Base-by-base conservation (phyloP, 148 eudicot species). In the Chenopodium album region DNA sequence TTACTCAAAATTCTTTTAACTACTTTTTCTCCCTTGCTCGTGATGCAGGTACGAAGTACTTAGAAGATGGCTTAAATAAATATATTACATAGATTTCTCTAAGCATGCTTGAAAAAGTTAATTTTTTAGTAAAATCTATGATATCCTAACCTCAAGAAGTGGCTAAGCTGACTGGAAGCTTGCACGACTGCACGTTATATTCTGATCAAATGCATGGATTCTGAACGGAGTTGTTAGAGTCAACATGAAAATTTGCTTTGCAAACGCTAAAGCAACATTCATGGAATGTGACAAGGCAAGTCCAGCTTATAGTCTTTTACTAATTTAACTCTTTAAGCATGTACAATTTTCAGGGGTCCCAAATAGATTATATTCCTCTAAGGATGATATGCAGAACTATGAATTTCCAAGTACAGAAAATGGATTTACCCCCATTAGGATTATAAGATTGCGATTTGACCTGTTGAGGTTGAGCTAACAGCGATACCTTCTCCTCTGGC, bases 301-400 rank as follows among this genome's bases (percentile, higher is more conserved):
- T 54, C 69, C 29, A 75, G 52, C 44, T 70, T 76, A 4, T 13
- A 69, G 66, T 78, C 69, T 73, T 41, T 41, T 41, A 41, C 52
- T 62, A 48, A 46, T 73, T 4, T 31, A 31, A 31, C 32, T 31
- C 60, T 50, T 72, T 32, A 79, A 28, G 67, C 52, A 67, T 77
- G 52, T 60, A 31, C 74, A 73, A 52, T 41, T 59, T 48, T 63
- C 63, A 76, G 46, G n/a, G 63, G 83, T 76, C 83, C 80, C 80
- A 64, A 32, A 11, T 59, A 34, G 83, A 84, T 84, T 80, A 69
- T 71, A 80, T 84, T 76, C 86, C 73, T 74, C 7, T 13, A 73
- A 48, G 62, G 32, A 52, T 66, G 17, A 80, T 70, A 13, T 68
- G 52, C 70, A 69, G 70, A 68, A 80, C 26, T 50, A 59, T 78